phyloP scores from a whole-genome alignment of 768 basidiomycete genomes.

The Trametes coccinea region DNA sequence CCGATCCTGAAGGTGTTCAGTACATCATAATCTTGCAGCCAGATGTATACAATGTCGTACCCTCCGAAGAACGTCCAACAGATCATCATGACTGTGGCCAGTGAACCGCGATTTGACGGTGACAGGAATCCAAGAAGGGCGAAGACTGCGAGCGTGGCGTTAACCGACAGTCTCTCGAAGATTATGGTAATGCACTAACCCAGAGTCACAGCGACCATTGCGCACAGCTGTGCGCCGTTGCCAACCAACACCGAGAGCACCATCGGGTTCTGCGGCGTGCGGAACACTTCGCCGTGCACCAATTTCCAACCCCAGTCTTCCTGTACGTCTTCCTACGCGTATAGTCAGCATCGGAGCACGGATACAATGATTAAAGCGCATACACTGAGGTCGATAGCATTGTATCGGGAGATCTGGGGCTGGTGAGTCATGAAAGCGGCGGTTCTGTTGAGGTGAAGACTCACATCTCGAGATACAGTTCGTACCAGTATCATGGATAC shows the following conservation, averaged over 20 bases:
- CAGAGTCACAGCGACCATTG: constrained; percentile 88
- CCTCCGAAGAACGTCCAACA: constrained; percentile 93
- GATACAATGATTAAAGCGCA: constrained; percentile 23
- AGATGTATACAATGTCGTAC: constrained; percentile 39
- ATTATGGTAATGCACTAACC: constrained; percentile 42
- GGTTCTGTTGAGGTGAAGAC: constrained; percentile 28
- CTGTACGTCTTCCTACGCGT: constrained; percentile 82
- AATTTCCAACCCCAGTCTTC: constrained; percentile 99
- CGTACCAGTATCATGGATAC: constrained; percentile 88
- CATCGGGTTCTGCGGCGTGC: constrained; percentile 76
- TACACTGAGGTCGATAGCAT: constrained; percentile 88
- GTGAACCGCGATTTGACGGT: constrained; percentile 91
- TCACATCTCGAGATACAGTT: constrained; percentile 84
- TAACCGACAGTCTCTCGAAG: not conserved
- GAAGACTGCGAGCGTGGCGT: constrained; percentile 58
- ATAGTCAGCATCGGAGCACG: not conserved
- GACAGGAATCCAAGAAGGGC: constrained; percentile 92
- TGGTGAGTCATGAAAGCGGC: not conserved
- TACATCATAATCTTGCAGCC: not conserved
- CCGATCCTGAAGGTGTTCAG: constrained; percentile 51
- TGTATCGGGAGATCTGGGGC: constrained; percentile 85
- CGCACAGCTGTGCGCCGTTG: constrained; percentile 81
- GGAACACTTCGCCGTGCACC: constrained; percentile 95
- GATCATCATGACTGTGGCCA: constrained; percentile 92
- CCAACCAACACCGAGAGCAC: constrained; percentile 84